Conservation (phyloP, 345 rosid species). For the Laguncularia racemosa region DNA sequence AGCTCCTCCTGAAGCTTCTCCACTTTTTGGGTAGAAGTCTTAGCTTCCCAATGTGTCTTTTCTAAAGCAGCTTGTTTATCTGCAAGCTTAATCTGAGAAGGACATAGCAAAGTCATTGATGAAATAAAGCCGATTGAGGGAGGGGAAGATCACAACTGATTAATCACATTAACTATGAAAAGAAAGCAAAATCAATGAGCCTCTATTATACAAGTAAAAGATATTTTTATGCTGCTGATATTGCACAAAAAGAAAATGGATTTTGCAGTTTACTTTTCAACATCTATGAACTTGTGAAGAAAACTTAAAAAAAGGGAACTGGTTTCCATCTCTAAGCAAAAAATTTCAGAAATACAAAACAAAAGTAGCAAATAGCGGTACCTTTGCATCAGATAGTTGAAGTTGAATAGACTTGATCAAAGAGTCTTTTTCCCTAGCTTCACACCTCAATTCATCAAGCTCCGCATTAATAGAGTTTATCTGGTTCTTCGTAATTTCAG, state of each 20-base stretch:
- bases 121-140: no score
- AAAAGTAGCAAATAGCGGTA: slow-evolving; percentile 12
- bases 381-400: slow-evolving; percentile 91
- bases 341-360: background rate
- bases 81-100: slow-evolving; percentile 73
- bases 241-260: no score
- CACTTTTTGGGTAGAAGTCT: slow-evolving; percentile 50
- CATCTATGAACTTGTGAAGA: background rate
- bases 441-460: slow-evolving; percentile 50
- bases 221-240: no score
- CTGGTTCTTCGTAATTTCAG: slow-evolving; percentile 48
- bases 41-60: slow-evolving; percentile 89
- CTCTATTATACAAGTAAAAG: no score
- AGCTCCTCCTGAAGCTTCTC: slow-evolving; percentile 75
- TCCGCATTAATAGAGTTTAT: slow-evolving; percentile 35
- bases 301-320: background rate
- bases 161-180: no score
- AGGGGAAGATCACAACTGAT: no score
- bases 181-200: no score
- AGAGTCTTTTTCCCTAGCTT: slow-evolving; percentile 58
- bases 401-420: slow-evolving; percentile 57
- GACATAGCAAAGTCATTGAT: background rate
- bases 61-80: slow-evolving; percentile 95
- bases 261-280: background rate
- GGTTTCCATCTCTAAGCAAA: no score